phyloP scores from a whole-genome alignment of 306 rosid species.

The Potentilla sterilis region DNA sequence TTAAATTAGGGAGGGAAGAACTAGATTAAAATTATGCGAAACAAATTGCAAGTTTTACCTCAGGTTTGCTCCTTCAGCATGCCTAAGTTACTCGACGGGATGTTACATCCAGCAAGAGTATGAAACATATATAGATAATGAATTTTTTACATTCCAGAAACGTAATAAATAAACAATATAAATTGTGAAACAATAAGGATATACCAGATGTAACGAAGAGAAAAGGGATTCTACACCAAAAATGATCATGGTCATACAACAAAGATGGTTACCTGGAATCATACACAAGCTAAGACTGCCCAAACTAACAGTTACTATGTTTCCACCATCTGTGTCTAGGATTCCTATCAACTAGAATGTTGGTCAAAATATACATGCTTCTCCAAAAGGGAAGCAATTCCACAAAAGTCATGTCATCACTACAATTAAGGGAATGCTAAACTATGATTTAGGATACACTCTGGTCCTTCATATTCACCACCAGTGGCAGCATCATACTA shows the following conservation, averaged over 20 bases:
- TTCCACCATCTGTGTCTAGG: neutral
- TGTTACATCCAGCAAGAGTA: no score
- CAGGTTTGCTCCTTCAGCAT: no score
- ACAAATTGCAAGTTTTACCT: no score
- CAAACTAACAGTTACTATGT: neutral
- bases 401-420: neutral
- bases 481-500: neutral
- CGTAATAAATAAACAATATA: no score
- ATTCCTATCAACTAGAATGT: neutral
- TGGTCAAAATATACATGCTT: neutral
- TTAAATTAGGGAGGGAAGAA: no score
- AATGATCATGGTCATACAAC: neutral
- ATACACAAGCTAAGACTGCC: neutral
- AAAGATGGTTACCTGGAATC: neutral
- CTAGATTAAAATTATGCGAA: no score
- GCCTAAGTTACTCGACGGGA: no score
- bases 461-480: neutral
- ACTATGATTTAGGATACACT: neutral
- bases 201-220: neutral
- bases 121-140: no score
- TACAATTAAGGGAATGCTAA: neutral
- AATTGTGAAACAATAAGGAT: no score
- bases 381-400: neutral
- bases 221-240: neutral
- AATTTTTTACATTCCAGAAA: no score